phyloP scores from a whole-genome alignment of 257 asterid species.

The Plantago elongata region DNA sequence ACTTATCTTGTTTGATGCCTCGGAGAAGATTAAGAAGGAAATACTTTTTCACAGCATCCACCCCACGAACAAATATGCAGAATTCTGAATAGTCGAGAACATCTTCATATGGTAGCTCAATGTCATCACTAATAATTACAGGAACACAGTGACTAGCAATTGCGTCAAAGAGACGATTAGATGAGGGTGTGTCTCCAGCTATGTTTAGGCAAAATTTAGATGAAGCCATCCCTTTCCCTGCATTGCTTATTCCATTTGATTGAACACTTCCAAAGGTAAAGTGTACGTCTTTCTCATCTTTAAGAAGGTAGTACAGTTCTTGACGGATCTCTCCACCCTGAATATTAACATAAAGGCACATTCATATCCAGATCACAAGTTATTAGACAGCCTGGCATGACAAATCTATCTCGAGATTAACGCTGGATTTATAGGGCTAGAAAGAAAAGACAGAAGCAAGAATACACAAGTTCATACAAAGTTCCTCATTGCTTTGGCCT shows the following conservation, averaged over 20 bases:
- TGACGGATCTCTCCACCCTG: conserved; percentile 82
- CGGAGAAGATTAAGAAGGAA: conserved; percentile 62
- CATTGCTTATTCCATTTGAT: conserved; percentile 49
- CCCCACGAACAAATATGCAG: conserved; percentile 54
- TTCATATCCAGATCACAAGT: conserved; percentile 1
- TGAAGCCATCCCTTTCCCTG: conserved; percentile 63
- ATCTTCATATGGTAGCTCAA: conserved; percentile 79
- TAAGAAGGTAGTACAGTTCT: conserved; percentile 63
- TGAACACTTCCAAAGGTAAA: conserved; percentile 58
- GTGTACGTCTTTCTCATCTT: conserved; percentile 57
- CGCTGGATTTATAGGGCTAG: not conserved
- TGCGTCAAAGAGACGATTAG: conserved; percentile 85
- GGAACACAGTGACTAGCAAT: conserved; percentile 83
- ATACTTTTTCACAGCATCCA: conserved; percentile 55
- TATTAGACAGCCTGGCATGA: not conserved
- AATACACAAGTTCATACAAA: not conserved
- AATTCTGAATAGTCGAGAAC: conserved; percentile 67
- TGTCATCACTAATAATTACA: conserved; percentile 80
- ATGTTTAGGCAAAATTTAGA: conserved; percentile 80
- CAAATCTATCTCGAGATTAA: not conserved
- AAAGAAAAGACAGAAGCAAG: not conserved
- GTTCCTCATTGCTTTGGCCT: not conserved
- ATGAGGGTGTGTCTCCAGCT: conserved; percentile 93
- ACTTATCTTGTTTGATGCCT: conserved; percentile 42
- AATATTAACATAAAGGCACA: conserved; percentile 11